Conservation (phyloP, 2,329 filamentous ascomycete species). For the Colletotrichum liriopes region DNA sequence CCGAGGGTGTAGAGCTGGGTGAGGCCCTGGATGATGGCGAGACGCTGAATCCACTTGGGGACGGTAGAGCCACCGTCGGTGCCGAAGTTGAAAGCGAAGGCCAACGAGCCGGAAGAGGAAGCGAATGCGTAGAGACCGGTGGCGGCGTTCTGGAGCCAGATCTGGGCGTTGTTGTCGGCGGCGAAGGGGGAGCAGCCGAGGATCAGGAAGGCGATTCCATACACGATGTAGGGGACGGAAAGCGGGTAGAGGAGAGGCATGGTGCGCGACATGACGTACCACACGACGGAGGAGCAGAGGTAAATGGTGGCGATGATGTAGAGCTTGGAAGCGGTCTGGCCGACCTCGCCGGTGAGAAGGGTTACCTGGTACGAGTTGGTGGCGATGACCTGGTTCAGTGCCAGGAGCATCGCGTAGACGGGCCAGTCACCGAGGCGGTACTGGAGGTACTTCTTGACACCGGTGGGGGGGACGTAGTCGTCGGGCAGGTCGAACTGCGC, state of each 20-base stretch:
- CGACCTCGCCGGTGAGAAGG: slow-evolving; percentile 76
- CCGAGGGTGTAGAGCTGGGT: slow-evolving; percentile 77
- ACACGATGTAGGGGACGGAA: slow-evolving; percentile 74
- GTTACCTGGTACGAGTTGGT: slow-evolving; percentile 80
- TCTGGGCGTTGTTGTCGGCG: slow-evolving; percentile 54
- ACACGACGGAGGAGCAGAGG: slow-evolving; percentile 69
- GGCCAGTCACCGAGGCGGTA: slow-evolving; percentile 75
- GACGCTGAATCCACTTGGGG: slow-evolving; percentile 76
- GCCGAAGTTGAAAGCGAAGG: slow-evolving; percentile 78
- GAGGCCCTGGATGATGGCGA: slow-evolving; percentile 76
- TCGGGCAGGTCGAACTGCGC: slow-evolving; percentile 71
- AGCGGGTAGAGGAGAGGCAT: slow-evolving; percentile 71
- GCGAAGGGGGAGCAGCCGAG: slow-evolving; percentile 73
- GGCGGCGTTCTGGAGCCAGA: slow-evolving; percentile 71
- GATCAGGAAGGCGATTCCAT: slow-evolving; percentile 74
- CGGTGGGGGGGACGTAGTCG: slow-evolving; percentile 70
- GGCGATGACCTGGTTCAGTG: slow-evolving; percentile 75
- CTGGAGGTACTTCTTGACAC: slow-evolving; percentile 67
- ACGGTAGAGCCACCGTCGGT: slow-evolving; percentile 75
- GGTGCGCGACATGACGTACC: slow-evolving; percentile 75
- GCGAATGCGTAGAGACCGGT: slow-evolving; percentile 75
- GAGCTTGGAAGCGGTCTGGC: slow-evolving; percentile 70
- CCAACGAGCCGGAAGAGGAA: slow-evolving; percentile 75
- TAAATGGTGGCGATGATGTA: slow-evolving; percentile 75
- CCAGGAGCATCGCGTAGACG: slow-evolving; percentile 73